Evolutionary conservation across 345 rosid genomes (phyloP).

Genomic region (Psidium guajava): DNA sequence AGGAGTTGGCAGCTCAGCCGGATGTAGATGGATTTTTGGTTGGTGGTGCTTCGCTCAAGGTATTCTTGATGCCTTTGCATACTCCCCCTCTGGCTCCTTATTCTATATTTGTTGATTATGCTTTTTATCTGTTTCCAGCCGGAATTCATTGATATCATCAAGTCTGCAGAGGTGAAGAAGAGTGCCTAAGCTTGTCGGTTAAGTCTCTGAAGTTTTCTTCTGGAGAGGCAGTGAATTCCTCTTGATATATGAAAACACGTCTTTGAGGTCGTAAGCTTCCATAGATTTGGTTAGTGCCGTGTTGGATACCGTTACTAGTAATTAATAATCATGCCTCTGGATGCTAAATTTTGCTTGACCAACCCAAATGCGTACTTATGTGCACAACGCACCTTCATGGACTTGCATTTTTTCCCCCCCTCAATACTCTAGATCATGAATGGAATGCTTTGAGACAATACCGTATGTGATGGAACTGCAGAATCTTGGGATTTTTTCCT

Average conservation of each 20-base stretch:
- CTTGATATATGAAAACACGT: neutral
- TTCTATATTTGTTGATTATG: neutral
- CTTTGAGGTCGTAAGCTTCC: neutral
- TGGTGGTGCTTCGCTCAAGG: slow-evolving; percentile 89
- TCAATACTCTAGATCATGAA: neutral
- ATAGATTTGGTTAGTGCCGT: neutral
- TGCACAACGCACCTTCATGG: neutral
- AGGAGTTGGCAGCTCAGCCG: slow-evolving; percentile 60
- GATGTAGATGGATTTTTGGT: slow-evolving; percentile 91
- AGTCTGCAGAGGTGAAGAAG: slow-evolving; percentile 44
- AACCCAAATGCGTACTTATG: neutral
- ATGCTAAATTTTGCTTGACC: neutral
- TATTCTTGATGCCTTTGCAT: neutral
- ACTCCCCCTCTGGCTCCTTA: neutral
- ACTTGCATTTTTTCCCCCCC: neutral
- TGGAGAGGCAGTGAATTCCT: neutral
- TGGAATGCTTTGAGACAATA: neutral
- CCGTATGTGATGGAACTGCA: neutral
- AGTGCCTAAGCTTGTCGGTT: slow-evolving; percentile 8
- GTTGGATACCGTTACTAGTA: neutral
- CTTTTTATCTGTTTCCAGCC: slow-evolving; percentile 15
- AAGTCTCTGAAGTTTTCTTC: neutral
- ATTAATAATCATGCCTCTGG: neutral
- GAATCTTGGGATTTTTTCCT: neutral
- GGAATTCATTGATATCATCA: slow-evolving; percentile 53